Evolutionary conservation across 78 protist genomes (phyloP), one percentile per base, ranked within the genome.

Genomic region (Chrysochromulina parva): DNA sequence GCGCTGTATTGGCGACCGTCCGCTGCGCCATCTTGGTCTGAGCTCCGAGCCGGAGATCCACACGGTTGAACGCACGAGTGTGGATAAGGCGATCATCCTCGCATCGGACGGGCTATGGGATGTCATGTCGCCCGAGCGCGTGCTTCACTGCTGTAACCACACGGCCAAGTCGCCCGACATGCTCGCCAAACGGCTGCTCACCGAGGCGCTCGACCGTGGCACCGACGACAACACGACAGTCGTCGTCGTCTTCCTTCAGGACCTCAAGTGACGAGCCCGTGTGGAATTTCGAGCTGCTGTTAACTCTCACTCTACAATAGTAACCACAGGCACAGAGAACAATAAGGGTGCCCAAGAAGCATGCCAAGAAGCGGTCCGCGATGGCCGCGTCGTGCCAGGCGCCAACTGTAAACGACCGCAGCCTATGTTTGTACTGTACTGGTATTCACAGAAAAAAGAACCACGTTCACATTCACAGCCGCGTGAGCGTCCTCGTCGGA

Each of bases 81-180:
- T 54, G 16, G 92, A 89, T 48, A 19, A 2, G 3, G 24, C 24
- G 1, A 38, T 73, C n/a, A 11, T 89, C 10, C 48, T 89, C 60
- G 92, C 85, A 1, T 50, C 92, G 19, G 92, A 89, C 47, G 92
- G 92, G 58, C 58, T 89, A 7, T 89, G 85, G 86, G 92, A 89
- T 22, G 92, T 73, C 52, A 50, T 89, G 87, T 0, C 54, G n/a
- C 53, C 52, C 9, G 55, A n/a, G 59, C 86, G 53, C 24, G 86
- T 74, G 55, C 62, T 19, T 48, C 38, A 50, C 60, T 53, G 22
- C 58, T 28, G 16, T 24, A 2, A 13, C 19, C 13, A 74, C 55
- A 78, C 86, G 19, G 86, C 62, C 62, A 38, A 22, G 5, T 78
- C 86, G 22, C 24, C 86, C n/a, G 86, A 78, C 62, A 52, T 78